phyloP scores from a whole-genome alignment of 2,329 filamentous ascomycete genomes.

The Harringtonia lauricola region DNA sequence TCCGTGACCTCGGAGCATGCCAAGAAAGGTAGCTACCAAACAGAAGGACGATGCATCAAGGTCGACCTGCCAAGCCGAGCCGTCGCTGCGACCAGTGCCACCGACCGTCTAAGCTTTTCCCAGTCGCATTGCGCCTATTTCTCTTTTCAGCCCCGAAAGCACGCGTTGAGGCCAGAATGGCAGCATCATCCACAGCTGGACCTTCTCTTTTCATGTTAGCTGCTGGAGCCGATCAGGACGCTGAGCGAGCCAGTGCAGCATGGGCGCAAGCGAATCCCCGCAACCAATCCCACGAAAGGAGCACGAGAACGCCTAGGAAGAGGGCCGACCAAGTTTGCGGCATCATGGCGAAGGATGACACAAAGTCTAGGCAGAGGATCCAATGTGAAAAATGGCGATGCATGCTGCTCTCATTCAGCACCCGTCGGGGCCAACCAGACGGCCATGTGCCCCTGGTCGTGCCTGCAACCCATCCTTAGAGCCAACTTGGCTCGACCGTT shows the following conservation, averaged over 20 bases:
- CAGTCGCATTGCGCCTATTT: neutral
- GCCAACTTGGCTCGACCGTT: neutral
- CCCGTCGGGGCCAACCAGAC: no score
- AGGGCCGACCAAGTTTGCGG: no score
- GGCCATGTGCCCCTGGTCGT: no score
- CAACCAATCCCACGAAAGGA: neutral
- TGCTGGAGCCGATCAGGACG: neutral
- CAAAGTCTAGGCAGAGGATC: no score
- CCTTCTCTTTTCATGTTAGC: constrained; percentile 9
- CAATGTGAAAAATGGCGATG: no score
- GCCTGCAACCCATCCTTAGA: no score
- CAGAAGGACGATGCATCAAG: neutral
- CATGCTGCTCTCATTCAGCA: no score
- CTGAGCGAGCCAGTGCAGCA: neutral
- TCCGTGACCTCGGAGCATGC: neutral
- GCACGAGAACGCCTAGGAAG: no score
- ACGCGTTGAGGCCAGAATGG: neutral
- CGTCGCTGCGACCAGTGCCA: neutral
- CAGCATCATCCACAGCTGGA: neutral
- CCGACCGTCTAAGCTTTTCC: neutral
- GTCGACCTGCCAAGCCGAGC: neutral
- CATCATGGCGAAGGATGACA: no score
- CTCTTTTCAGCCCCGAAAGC: neutral
- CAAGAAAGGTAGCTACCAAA: constrained; percentile 2
- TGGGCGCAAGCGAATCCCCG: neutral